phyloP scores from a whole-genome alignment of 768 basidiomycete genomes.

The Tricholoma saponaceum region DNA sequence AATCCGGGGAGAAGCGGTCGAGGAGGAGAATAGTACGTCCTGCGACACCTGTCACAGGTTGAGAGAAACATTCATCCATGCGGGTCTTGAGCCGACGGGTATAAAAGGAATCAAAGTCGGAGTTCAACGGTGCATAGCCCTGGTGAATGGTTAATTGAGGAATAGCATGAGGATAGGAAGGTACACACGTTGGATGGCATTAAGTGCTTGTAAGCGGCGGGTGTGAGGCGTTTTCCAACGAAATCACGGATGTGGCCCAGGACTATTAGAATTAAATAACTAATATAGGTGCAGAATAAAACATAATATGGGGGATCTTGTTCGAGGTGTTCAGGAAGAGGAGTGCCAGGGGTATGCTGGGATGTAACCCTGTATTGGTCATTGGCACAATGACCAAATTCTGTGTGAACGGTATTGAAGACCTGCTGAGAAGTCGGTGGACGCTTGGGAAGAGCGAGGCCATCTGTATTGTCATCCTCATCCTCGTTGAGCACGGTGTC shows the following conservation, averaged over 20 bases:
- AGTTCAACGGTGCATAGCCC: constrained; percentile 96
- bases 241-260: constrained; percentile 95
- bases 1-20: constrained; percentile 80
- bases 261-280: constrained; percentile 88
- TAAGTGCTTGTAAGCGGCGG: constrained; percentile 72
- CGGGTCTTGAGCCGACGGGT: constrained; percentile 92
- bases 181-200: constrained; percentile 78
- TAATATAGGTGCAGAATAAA: constrained; percentile 86
- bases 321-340: constrained; percentile 53
- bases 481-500: constrained; percentile 59
- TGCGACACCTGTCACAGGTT: constrained; percentile 91
- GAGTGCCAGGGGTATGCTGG: constrained; percentile 48
- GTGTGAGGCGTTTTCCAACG: constrained; percentile 78
- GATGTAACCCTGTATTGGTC: constrained; percentile 68
- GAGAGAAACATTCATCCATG: constrained; percentile 92
- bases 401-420: constrained; percentile 77
- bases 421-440: constrained; percentile 81
- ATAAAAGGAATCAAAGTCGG: constrained; percentile 99
- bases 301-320: constrained; percentile 93
- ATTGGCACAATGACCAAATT: constrained; percentile 90
- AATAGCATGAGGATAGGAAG: constrained; percentile 5
- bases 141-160: constrained; percentile 26
- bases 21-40: constrained; percentile 87
- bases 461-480: constrained; percentile 48
- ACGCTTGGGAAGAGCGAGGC: constrained; percentile 54